A percentile compares a stretch with the other conserved stretches of the same genome.
phyloP scores from a whole-genome alignment of 225 moss, liverwort and hornwort genomes.

The Anthoceros angustus region DNA sequence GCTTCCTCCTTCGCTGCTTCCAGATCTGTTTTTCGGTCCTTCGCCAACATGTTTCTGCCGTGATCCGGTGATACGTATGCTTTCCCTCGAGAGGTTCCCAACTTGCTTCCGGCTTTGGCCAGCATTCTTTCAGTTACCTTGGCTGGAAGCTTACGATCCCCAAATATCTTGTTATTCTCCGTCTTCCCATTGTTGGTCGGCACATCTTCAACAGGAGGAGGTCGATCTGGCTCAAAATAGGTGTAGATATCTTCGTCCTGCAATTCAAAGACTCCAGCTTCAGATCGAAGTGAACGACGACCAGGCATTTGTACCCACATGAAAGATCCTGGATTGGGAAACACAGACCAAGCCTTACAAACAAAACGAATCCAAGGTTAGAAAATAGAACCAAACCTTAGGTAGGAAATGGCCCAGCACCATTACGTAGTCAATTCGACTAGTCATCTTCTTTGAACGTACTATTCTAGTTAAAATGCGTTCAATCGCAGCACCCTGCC shows the following conservation, averaged over 20 bases:
- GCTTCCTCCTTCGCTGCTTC: constrained; percentile 8
- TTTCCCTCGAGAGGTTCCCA: constrained; percentile 52
- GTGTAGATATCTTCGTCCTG: constrained; percentile 93
- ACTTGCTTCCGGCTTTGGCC: constrained; percentile 44
- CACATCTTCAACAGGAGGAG: constrained; percentile 51
- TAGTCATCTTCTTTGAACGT: constrained; percentile 33
- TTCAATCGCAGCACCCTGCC: constrained; percentile 83
- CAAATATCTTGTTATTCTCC: constrained; percentile 21
- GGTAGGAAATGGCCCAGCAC: constrained; percentile 86
- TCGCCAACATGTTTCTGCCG: constrained; percentile 10
- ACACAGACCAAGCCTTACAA: no score
- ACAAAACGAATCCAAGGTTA: background rate
- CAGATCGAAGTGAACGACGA: background rate
- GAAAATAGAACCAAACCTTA: constrained; percentile 26
- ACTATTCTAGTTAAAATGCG: constrained; percentile 73
- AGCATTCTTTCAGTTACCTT: constrained; percentile 43
- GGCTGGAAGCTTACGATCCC: constrained; percentile 45
- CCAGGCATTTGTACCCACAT: background rate
- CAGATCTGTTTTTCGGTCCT: constrained; percentile 11
- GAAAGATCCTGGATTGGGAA: background rate
- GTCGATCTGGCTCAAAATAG: constrained; percentile 75
- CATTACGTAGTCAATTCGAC: constrained; percentile 81
- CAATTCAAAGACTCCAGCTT: background rate
- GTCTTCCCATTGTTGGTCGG: constrained; percentile 35
- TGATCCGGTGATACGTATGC: constrained; percentile 8